Percentiles rank a stretch among this genome's conserved stretches.
Evolutionary conservation across 352 stramenopile species (phyloP).

Genomic region (Pythium utonaiense): DNA sequence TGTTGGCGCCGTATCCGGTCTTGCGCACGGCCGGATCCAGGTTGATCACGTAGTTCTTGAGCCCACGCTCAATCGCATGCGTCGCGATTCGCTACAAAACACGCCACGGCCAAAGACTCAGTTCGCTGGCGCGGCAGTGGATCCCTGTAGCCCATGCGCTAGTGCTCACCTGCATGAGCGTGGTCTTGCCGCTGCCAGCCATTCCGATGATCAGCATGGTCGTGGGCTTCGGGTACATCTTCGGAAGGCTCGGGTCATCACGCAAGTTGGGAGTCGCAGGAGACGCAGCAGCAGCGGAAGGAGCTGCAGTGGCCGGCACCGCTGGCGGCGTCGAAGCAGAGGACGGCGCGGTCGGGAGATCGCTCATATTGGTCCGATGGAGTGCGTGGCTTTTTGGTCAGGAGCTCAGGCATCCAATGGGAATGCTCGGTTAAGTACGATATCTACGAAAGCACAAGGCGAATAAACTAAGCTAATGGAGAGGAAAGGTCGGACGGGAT

Average conservation of each 20-base stretch:
- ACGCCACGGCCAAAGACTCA: background rate
- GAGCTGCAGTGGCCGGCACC: background rate
- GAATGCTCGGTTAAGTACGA: conserved; percentile 13
- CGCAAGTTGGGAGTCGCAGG: conserved; percentile 3
- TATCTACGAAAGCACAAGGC: no score
- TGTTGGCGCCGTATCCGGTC: conserved; percentile 95
- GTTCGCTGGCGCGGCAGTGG: no score
- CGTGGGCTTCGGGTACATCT: conserved; percentile 65
- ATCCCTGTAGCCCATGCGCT: no score
- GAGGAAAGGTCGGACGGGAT: background rate
- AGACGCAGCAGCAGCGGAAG: conserved; percentile 4
- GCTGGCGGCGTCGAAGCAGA: background rate
- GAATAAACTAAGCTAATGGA: background rate
- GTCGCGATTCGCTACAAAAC: conserved; percentile 48
- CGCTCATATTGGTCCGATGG: conserved; percentile 13
- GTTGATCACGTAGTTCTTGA: conserved; percentile 96
- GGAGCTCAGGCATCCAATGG: background rate
- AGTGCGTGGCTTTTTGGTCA: background rate
- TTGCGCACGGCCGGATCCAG: conserved; percentile 96
- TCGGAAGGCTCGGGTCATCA: conserved; percentile 30
- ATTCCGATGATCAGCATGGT: conserved; percentile 93
- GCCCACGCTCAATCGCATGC: conserved; percentile 60
- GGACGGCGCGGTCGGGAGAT: conserved; percentile 6
- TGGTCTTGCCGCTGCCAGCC: conserved; percentile 96
- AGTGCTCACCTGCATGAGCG: conserved; percentile 83